Base-by-base conservation (phyloP, 2,329 filamentous ascomycete genomes). In the Fonsecaea pugnacius region DNA sequence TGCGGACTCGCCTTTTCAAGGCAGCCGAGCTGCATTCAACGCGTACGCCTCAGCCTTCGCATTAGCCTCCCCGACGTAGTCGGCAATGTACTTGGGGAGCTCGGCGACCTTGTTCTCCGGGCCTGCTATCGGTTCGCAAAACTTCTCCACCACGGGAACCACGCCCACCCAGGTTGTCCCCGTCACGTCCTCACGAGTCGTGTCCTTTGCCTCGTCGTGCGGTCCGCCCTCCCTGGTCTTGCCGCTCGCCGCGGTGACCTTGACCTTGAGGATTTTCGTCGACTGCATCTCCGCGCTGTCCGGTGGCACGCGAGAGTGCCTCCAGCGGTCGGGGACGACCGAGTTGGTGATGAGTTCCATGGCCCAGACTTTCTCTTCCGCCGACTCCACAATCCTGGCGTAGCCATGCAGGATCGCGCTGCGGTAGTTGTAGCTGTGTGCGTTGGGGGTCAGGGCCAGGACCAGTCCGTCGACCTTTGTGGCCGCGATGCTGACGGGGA, bases 371-470 rank as follows among this genome's bases (percentile, higher is more conserved):
- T 91, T 91, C 79, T 96, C 91, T 2, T 83, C 84, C 0, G 78
- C 75, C 66, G 89, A 85, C 2, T 85, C 84, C 7, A 96, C 90
- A 1, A 89, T 76, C 7, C 77, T 81, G 0, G 89, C 92, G 74
- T 88, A 85, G 1, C 92, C 92, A 72, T 94, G 92, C 10, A 95
- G 82, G 8, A 92, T 80, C 10, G 90, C 90, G 46, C 88, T 91
- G 67, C 91, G 90, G 79, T 95, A 96, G 80, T 96, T 94, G 81
- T 91, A 93, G 78, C 86, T 91, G 80, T 96, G 91, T 64, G 85
- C 85, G 79, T 91, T 90, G 12, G 91, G 90, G 0, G 91, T 92
- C 12, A 96, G 83, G 21, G 90, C 85, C 32, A 96, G 85, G 9
- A 96, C 87, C 57, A 95, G 80, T 38, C 91, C 92, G 78, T 96